phyloP scores from a whole-genome alignment of 495 filamentous ascomycete species.

The Penicillium malachiteum region DNA sequence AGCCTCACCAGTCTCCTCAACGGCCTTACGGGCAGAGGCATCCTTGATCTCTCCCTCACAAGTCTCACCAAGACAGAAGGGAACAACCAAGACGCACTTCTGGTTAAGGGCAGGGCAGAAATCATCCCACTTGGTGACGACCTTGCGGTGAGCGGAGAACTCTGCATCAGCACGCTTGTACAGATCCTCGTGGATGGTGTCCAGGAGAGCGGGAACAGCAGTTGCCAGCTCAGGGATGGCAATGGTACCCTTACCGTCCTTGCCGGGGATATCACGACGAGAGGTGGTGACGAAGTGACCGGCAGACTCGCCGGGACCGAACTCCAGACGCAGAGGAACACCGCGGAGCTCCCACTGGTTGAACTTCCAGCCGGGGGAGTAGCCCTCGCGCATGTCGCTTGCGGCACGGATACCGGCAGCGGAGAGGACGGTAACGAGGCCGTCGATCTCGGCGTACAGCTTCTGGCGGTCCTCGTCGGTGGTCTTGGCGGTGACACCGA shows the following conservation, averaged over 20 bases:
- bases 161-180: conserved; percentile 76
- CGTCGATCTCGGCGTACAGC: conserved; percentile 69
- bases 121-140: conserved; percentile 83
- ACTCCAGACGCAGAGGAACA: conserved; percentile 88
- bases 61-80: conserved; percentile 73
- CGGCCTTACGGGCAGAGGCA: conserved; percentile 67
- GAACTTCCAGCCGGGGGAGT: conserved; percentile 96
- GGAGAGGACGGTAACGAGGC: conserved; percentile 61
- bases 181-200: conserved; percentile 83
- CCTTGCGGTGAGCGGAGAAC: conserved; percentile 74
- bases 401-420: conserved; percentile 67
- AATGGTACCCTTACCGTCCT: conserved; percentile 71
- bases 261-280: conserved; percentile 73
- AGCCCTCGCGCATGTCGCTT: conserved; percentile 76
- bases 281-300: conserved; percentile 80
- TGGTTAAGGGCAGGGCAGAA: conserved; percentile 83
- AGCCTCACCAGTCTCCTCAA: conserved; percentile 63
- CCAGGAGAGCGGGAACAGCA: conserved; percentile 74
- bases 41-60: conserved; percentile 97
- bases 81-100: conserved; percentile 89
- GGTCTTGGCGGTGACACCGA: conserved; percentile 85
- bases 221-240: conserved; percentile 67
- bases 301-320: conserved; percentile 88
- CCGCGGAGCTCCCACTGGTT: conserved; percentile 97
- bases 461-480: conserved; percentile 70